These are phyloP conservation scores for Capronia coronata DNA, from an alignment of 2,329 filamentous ascomycete species.

Conservation along the genomic window DNA sequence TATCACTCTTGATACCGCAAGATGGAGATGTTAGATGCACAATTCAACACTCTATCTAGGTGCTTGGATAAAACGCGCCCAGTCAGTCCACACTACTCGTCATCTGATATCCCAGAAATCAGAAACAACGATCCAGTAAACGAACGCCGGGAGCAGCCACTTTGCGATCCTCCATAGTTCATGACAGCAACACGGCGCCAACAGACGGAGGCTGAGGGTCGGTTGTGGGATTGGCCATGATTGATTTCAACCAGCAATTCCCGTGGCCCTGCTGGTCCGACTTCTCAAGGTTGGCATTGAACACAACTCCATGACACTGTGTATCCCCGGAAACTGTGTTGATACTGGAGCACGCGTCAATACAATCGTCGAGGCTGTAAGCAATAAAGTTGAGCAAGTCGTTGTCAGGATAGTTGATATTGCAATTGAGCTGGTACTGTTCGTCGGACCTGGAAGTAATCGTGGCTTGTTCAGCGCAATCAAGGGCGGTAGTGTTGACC, in stretches of 20 bases:
- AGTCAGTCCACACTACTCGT: too few relatives aligned
- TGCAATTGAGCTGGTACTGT: slow-evolving; percentile 2
- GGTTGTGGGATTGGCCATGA: neutral
- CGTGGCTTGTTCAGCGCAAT: slow-evolving; percentile 3
- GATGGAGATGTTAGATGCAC: too few relatives aligned
- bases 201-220: slow-evolving; percentile 6
- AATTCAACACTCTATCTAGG: too few relatives aligned
- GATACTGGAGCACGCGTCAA: slow-evolving; percentile 7
- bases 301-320: slow-evolving; percentile 4
- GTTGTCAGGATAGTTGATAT: slow-evolving; percentile 6
- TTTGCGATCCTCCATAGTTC: too few relatives aligned
- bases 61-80: too few relatives aligned
- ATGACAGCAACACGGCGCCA: slow-evolving; percentile 1
- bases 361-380: slow-evolving; percentile 7
- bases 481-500: slow-evolving; percentile 8
- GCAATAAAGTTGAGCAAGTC: slow-evolving; percentile 5
- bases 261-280: neutral
- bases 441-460: neutral
- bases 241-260: slow-evolving; percentile 9
- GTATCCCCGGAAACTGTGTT: slow-evolving; percentile 1
- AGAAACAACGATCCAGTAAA: too few relatives aligned
- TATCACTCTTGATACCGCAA: too few relatives aligned
- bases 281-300: slow-evolving; percentile 2
- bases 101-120: too few relatives aligned
- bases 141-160: too few relatives aligned